Evolutionary conservation across 192 early-diverging fungal genomes (phyloP), one percentile per base, ranked within the genome.

Genomic region (Coemansia sp.): DNA sequence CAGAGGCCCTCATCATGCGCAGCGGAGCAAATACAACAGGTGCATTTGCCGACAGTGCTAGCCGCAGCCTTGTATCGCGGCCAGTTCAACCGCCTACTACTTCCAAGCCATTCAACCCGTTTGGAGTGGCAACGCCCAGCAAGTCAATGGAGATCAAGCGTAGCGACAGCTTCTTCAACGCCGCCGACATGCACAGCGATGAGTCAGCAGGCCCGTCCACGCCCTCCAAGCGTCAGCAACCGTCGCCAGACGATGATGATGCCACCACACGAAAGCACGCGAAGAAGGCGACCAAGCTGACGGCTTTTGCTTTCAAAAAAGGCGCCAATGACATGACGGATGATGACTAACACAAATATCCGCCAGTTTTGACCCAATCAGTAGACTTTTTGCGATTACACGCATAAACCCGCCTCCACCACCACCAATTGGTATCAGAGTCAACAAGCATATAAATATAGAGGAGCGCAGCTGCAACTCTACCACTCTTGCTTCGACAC

Each of bases 91-190:
- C 71, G 35, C 74, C 80, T 0, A 66, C 69, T n/a, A 69, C 80
- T 5, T 65, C 80, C 16, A 74, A 67, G 59, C 80, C 74, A 12
- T 83, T 77, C 61, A 77, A 81, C 27, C 80, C 80, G 13, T 83
- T 83, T 64, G 80, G 71, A 27, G 71, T 77, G 2, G 61, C 58
- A 1, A 53, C 69, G 18, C 75, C 80, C 1, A 70, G 53, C 29
- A 75, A 69, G 34, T 70, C 79, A 2, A 78, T 78, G 66, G 73
- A 69, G 40, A 75, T 75, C 61, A 72, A 72, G 44, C 82, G 73
- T 34, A 75, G 82, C 67, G 67, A 78, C 68, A 78, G 76, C 68
- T 78, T 78, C 62, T 78, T 78, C 40, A 50, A 70, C 32, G 73
- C 82, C 4, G 76, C 68, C 4, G 76, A 75, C 27, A 35, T 29